Percentiles rank a stretch among this genome's conserved stretches.
These are phyloP conservation scores for Thielaviopsis punctulata DNA, from an alignment of 2,329 filamentous ascomycete genomes.

Conservation along the genomic window DNA sequence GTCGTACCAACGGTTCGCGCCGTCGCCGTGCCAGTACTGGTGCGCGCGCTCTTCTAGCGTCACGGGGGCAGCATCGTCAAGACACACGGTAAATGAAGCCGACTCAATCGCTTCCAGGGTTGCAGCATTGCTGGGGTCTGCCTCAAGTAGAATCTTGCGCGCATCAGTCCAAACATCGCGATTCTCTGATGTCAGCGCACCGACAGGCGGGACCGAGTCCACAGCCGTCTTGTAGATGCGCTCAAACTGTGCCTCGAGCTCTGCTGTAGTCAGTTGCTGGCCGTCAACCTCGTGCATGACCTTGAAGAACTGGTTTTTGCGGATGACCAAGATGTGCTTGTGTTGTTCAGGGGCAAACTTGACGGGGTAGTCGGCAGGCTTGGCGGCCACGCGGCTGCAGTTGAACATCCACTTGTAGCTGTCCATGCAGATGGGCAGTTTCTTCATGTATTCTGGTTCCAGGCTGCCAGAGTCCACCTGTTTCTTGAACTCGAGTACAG, in stretches of 20 bases:
- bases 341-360: conserved; percentile 62
- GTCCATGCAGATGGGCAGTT: conserved; percentile 93
- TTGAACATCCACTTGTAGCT: conserved; percentile 99
- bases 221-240: conserved; percentile 58
- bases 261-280: conserved; percentile 69
- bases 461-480: conserved; percentile 67
- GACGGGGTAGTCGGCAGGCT: conserved; percentile 63
- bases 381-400: conserved; percentile 65
- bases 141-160: conserved; percentile 55
- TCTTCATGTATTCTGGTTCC: conserved; percentile 98
- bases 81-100: conserved; percentile 76
- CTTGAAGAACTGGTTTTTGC: conserved; percentile 98
- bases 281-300: conserved; percentile 66
- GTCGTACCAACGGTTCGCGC: conserved; percentile 90
- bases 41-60: conserved; percentile 90
- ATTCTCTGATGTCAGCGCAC: conserved; percentile 77
- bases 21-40: conserved; percentile 97
- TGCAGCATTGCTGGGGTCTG: conserved; percentile 62
- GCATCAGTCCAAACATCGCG: conserved; percentile 85
- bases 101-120: conserved; percentile 71
- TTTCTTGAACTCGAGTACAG: conserved; percentile 83
- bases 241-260: conserved; percentile 80
- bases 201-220: conserved; percentile 56
- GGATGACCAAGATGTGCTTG: conserved; percentile 75
- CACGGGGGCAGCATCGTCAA: conserved; percentile 80